Base-by-base conservation (phyloP, 306 rosid genomes). In the Cicer cuneatum region DNA sequence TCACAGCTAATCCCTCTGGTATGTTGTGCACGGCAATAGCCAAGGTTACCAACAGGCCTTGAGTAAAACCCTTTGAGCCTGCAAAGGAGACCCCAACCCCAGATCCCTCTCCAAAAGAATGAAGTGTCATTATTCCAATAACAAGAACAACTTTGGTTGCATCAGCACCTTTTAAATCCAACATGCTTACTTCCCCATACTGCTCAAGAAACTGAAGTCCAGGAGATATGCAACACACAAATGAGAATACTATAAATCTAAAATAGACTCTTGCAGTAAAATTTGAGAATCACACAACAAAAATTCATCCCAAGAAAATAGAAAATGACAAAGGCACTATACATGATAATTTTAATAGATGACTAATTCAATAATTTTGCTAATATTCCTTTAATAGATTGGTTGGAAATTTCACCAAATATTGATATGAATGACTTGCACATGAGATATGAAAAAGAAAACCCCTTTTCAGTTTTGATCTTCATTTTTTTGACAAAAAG, bases 81-180 rank as follows among this genome's bases (percentile, higher is more conserved):
- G 99, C 98, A 87, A 95, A 95, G 38, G 99, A 95, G 81, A 95
- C 99, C 43, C 99, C 99, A 39, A 95, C 98, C 62, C 99, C 99
- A 78, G 98, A 95, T 62, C 99, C 99, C 86, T 90, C 99, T 46
- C 99, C 99, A 82, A 95, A 95, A 62, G 99, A 95, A 86, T 95
- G 99, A 61, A 92, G 98, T 54, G 98, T 92, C 99, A 95, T 92
- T 83, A 95, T 95, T 66, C 98, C 99, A 87, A 95, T 89, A 37
- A 95, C 89, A 73, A 95, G 98, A 83, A 92, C 92, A 69, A 92
- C 99, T 85, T 92, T 90, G 45, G 96, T 45, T 49, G 99, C 99
- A 76, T 95, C 99, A 24, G 99, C 99, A 70, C 99, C 99, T 84
- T 95, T 95, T 77, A 95, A 86, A 81, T 95, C 99, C 86, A 92